Evolutionary conservation across 345 rosid genomes (phyloP), one percentile per base, ranked within the genome.

Genomic region (Populus alba): DNA sequence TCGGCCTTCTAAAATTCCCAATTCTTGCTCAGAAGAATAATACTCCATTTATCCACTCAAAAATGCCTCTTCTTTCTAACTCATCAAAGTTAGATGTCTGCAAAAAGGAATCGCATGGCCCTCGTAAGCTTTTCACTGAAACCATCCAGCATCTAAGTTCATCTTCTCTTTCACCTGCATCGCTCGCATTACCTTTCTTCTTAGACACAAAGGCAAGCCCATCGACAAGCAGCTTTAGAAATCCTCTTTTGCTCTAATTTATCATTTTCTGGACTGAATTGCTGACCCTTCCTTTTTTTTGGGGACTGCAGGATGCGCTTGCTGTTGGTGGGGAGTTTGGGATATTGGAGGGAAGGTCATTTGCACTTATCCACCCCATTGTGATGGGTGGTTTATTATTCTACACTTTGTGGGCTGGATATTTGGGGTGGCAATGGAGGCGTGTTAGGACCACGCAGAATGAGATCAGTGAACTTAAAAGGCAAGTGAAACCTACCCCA

Each of bases 391-490:
- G 91, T 55, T 86, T 91, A 72, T 91, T 93, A 47, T 75, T 37
- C 35, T 87, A 93, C 85, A 93, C 94, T 2, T 68, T 91, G 33
- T 91, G 88, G 87, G 88, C 90, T 23, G 97, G 97, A 25, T 93
- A 92, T 81, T 85, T 95, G 83, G 99, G 99, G 68, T 93, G 98
- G 98, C 93, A 95, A 84, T 93, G 98, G 98, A 91, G 95, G 84
- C 91, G 95, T 25, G 99, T 93, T 7, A 87, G 96, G 72, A 91
- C 96, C 33, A 78, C 86, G 1, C 97, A 91, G 83, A 84, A 38
- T 59, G 93, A 91, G 77, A 89, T 93, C 55, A 90, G 68, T 73
- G 90, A 89, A 61, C 93, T 93, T 73, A 91, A 91, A 88, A 90
- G 87, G 88, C 90, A 90, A 80, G 80, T 91, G 67, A 89, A 88